Base-by-base conservation (phyloP, 441 rosid genomes). In the Capsella rubella region DNA sequence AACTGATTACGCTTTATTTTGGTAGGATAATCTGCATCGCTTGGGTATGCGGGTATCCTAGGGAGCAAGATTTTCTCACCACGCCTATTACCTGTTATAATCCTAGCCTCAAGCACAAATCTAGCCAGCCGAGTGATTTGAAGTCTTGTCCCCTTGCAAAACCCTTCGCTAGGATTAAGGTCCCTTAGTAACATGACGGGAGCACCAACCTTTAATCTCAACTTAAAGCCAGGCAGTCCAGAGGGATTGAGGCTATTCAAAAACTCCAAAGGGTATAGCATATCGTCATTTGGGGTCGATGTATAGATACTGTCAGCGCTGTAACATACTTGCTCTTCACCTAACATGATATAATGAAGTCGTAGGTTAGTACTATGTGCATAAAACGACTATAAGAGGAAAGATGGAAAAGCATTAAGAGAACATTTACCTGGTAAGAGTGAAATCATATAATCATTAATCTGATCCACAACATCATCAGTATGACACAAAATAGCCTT, bases 381-480 rank as follows among this genome's bases (percentile, higher is more conserved):
- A 35, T 35, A 6, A 2, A 35, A 27, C 35, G 39, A 34, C 39
- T 35, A 35, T 34, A 35, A 13, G 15, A 4, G 46, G 46, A 12
- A 34, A 34, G 37, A 34, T 1, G 8, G 25, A 21, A 34, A 35
- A 35, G 39, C 11, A 8, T 35, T 35, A 35, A 5, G 6, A n/a
- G 14, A 35, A 1, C 25, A 21, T 21, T 43, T 65, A 50, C 71
- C 60, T 66, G 49, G 11, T 37, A 66, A 14, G 0, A 37, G 57
- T 27, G 71, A 66, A 66, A 52, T 25, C 49, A 66, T 52, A 25
- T 25, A 66, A 1, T 37, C 6, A 66, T 66, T 66, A 14, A 66
- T 25, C 37, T 14, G 9, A 25, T 66, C 58, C 6, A 50, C 50
- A 35, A 18, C 58, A 1, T 13, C 2, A 34, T 35, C 3, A 7